Base-by-base conservation (phyloP, 306 rosid genomes). In the Rubus parviflorus region DNA sequence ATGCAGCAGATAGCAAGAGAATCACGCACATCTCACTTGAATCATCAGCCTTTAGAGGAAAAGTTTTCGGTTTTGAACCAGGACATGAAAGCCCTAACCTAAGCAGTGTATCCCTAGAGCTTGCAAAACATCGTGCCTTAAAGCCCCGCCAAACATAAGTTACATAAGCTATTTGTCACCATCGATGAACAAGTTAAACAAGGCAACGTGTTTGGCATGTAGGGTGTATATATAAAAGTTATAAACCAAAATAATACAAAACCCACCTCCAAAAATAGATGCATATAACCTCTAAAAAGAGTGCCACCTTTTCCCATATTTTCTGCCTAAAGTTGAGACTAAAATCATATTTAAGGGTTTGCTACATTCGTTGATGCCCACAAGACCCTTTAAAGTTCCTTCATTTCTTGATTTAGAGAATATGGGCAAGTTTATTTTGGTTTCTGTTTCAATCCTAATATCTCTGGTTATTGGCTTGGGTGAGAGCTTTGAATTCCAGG, bases 401-500 rank as follows among this genome's bases (percentile, higher is more conserved):
- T 47, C 7, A 10, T 53, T 40, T 22, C 66, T 40, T 51, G 52
- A 43, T 51, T 35, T 30, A 49, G 52, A 47, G 85, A 76, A 73
- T 56, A 20, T 37, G 40, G 38, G n/a, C 51, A 79, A 77, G 63
- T 58, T 70, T 47, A 51, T 74, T 6, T 16, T 82, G 85, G 79
- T 75, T 73, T 20, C 46, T 15, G 25, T 81, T 12, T 72, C 54
- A 15, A n/a, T 51, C 13, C 57, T 16, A 1, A 7, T 84, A 8
- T 83, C 77, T 80, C 70, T 82, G 43, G 42, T 80, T 45, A 42
- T 75, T 20, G 87, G 79, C 48, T 46, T 57, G 20, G 79, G 56
- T 53, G 70, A 81, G 52, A 48, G 91, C 89, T 78, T 85, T 45
- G 87, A 83, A 0, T 79, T 80, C 72, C 75, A 83, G 7, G 90